Evolutionary conservation across 2,329 filamentous ascomycete species (phyloP).

Genomic region (Arthrobotrys sphaeroides): DNA sequence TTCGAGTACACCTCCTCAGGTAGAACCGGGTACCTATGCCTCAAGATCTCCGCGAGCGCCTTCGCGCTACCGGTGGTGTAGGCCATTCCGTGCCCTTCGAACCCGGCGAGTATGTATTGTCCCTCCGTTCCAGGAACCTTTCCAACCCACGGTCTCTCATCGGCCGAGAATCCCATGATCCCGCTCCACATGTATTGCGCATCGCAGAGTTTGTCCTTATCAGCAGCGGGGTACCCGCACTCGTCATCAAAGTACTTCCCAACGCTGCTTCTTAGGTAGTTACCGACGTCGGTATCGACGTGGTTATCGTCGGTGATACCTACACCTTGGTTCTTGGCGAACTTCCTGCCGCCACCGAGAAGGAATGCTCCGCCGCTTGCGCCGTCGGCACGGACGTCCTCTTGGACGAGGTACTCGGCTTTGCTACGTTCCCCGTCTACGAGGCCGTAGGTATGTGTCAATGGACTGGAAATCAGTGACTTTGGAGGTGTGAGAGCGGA

Average conservation of each 20-base stretch:
- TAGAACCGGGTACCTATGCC: conserved; percentile 45
- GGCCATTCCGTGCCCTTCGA: conserved; percentile 73
- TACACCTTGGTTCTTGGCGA: conserved; percentile 66
- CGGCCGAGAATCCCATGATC: conserved; percentile 79
- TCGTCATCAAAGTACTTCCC: conserved; percentile 63
- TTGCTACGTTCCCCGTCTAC: conserved; percentile 65
- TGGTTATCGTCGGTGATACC: conserved; percentile 70
- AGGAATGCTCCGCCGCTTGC: conserved; percentile 70
- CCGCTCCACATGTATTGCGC: conserved; percentile 74
- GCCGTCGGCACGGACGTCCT: conserved; percentile 65
- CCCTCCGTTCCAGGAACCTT: conserved; percentile 68
- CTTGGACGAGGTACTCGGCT: conserved; percentile 78
- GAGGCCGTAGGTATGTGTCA: conserved; percentile 73
- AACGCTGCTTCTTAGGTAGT: conserved; percentile 67
- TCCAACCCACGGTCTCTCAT: conserved; percentile 76
- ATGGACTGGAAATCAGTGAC: conserved; percentile 59
- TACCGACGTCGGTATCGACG: conserved; percentile 68
- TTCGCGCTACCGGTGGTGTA: conserved; percentile 56
- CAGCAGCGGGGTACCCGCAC: conserved; percentile 57
- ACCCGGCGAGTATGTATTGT: conserved; percentile 73
- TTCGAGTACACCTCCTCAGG: conserved; percentile 45
- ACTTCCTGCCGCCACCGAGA: conserved; percentile 74
- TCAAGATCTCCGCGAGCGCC: conserved; percentile 55
- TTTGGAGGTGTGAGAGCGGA: conserved; percentile 71
- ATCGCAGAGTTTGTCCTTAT: conserved; percentile 62